Percentiles rank a stretch among this genome's conserved stretches.
phyloP scores from a whole-genome alignment of 192 early-diverging fungal species.

The Umbelopsis isabellina region DNA sequence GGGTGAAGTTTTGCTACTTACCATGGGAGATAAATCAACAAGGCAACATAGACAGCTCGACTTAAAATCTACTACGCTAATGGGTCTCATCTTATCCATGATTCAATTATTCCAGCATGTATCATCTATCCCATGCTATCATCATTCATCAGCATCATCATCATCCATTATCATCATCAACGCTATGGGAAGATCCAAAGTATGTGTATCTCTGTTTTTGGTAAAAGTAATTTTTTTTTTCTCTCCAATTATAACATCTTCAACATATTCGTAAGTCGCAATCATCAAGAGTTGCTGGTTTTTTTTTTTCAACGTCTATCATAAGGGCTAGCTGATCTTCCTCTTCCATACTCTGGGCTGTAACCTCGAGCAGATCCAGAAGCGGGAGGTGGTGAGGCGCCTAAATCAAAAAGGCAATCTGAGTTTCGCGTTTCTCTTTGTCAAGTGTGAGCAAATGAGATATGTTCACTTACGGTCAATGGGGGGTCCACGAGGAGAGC shows the following conservation, averaged over 20 bases:
- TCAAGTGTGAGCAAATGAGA: background rate
- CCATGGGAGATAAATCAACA: background rate
- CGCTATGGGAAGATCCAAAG: background rate
- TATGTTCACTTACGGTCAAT: background rate
- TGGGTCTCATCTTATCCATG: background rate
- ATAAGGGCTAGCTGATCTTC: conserved; percentile 23
- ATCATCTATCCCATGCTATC: background rate
- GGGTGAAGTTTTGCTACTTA: no score
- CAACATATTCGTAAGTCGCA: conserved; percentile 15
- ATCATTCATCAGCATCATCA: conserved; percentile 18
- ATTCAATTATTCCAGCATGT: background rate
- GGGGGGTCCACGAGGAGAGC: conserved; percentile 1
- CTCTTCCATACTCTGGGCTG: conserved; percentile 14
- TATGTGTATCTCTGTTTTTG: conserved; percentile 5
- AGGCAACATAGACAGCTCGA: background rate
- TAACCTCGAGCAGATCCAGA: conserved; percentile 19
- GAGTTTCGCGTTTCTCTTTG: background rate
- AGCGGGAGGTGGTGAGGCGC: background rate
- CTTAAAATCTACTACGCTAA: background rate
- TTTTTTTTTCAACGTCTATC: conserved; percentile 16
- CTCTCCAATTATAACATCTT: background rate
- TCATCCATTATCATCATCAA: background rate
- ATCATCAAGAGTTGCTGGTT: background rate
- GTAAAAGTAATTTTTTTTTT: background rate
- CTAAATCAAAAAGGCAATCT: background rate